Evolutionary conservation across 163 green algal species (phyloP), one percentile per base, ranked within the genome.

Genomic region (Scenedesmus sp.): DNA sequence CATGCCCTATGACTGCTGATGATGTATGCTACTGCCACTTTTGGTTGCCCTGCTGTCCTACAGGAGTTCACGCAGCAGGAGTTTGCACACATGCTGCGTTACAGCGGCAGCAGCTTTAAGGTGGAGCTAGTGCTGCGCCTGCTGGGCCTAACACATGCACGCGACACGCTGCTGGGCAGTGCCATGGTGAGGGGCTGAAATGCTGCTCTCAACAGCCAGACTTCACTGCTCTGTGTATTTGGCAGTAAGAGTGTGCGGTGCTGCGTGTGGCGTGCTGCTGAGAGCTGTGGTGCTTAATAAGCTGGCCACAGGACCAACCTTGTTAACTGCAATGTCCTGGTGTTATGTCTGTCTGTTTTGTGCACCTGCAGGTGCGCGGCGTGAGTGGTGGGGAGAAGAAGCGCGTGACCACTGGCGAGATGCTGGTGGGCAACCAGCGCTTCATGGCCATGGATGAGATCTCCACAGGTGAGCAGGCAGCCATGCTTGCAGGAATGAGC

Each of bases 381-480:
- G 57, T 92, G 56, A 95, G 90, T 67, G 96, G 96, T 20, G 96
- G 96, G 5, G 94, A 98, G 94, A 94, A 92, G 54, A 97, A 97
- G 94, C 94, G 96, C 16, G 89, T 92, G 20, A 90, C 89, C 2
- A 66, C 55, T 76, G 89, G 82, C 9, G 89, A 92, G 66, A 90
- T 90, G 82, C 89, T 92, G 0, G 89, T 92, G 18, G 82, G 82
- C 66, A 79, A 85, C 56, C 70, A 86, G 70, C 89, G 67, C 4
- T 34, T 90, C n/a, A 55, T 92, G 15, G 15, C 26, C 3, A 74
- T 90, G 55, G 89, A 92, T 64, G 89, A 89, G 54, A 92, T 92
- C 82, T 67, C 13, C 1, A 92, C 82, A 54, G 88, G 66, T 26
- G 18, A 76, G 66, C 16, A 16, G 34, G 54, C 79, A 7, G 34